Evolutionary conservation across 805 yeast genomes (phyloP), one percentile per base, ranked within the genome.

Genomic region (Wickerhamomyces hampshirensis): DNA sequence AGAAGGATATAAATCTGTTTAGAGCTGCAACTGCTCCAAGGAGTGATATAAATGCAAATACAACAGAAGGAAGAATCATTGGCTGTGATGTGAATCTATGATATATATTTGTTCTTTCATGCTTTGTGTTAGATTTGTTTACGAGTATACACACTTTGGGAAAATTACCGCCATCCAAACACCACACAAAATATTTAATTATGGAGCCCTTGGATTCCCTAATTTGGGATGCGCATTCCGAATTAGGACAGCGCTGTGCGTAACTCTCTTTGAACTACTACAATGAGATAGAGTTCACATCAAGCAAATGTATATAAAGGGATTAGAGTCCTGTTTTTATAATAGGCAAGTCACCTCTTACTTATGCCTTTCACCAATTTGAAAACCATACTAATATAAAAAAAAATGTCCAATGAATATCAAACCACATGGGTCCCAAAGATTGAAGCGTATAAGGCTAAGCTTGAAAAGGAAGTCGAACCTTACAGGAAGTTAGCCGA

Each of bases 41-140:
- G n/a, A 54, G 33, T 10, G 58, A 46, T 12, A 39, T 17, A 1
- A 38, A 18, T 6, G 43, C 34, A 35, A 54, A 50, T 5, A 46
- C 18, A 2, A 50, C 30, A 1, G 55, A 46, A 11, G 56, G 48
- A 8, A 33, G 24, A 3, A 51, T 34, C 56, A 51, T 51, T n/a
- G 23, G 15, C 13, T 10, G 12, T 23, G 14, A 15, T 9, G 30
- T 28, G 14, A 30, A 18, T 30, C 15, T 13, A 17, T 30, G n/a
- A n/a, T n/a, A n/a, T n/a, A n/a, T 28, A 15, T 17, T 28, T 28
- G 18, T 28, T 16, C 18, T 17, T 15, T 12, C 7, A 14, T 12
- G 17, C 16, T 28, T 14, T 10, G 31, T 28, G 18, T 28, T n/a
- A 6, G 24, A 21, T 8, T 7, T 21, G 24, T 21, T 21, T n/a